Evolutionary conservation across 176 grass and related monocot species (phyloP).

Genomic region (Eleusine coracana): DNA sequence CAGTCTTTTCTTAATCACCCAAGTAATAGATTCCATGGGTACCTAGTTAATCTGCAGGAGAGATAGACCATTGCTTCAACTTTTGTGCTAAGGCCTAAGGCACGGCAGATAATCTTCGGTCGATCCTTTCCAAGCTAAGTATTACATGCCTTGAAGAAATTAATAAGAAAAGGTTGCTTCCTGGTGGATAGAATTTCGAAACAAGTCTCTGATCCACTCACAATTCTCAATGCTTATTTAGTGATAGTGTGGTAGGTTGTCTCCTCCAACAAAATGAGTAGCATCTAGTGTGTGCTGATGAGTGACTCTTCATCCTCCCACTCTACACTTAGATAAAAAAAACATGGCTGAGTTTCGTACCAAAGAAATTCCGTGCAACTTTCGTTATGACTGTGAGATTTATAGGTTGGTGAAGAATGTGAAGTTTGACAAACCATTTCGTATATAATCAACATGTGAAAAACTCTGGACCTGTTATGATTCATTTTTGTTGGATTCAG

Average conservation of each 20-base stretch:
- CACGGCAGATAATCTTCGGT: not conserved
- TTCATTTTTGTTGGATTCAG: not conserved
- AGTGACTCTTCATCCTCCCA: not conserved
- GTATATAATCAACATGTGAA: not conserved
- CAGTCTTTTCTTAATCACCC: not conserved
- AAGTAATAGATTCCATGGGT: not conserved
- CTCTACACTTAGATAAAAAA: not conserved
- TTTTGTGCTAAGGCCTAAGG: not conserved
- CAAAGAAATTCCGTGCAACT: not conserved
- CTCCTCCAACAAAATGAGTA: constrained; percentile 35
- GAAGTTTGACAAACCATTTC: not conserved
- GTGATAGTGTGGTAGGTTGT: constrained; percentile 39
- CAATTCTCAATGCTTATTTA: not conserved
- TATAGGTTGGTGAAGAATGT: constrained; percentile 16
- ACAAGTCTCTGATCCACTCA: constrained; percentile 17
- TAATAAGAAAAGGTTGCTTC: not conserved
- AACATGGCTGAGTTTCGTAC: not conserved
- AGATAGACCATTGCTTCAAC: not conserved
- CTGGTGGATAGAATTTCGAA: not conserved
- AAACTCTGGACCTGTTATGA: not conserved
- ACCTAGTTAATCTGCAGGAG: not conserved
- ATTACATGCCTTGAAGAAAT: constrained; percentile 32
- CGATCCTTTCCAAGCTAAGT: constrained; percentile 50
- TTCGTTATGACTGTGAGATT: not conserved
- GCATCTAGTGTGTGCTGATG: not conserved